These are phyloP conservation scores for Limtongia smithiae DNA, from an alignment of 805 yeast species.

Conservation along the genomic window DNA sequence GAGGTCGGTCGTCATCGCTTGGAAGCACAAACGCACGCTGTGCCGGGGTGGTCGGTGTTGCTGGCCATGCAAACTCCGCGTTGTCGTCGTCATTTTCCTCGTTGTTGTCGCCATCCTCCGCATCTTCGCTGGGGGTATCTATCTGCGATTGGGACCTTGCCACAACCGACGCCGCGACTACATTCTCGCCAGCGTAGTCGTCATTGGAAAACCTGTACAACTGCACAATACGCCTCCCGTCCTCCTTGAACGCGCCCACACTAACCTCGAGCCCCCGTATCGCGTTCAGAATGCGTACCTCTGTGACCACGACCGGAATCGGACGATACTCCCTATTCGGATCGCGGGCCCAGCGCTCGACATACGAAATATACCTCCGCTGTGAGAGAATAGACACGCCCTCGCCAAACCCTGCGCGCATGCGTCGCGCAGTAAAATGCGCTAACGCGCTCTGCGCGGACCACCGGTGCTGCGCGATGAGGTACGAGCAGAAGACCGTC, in stretches of 20 bases:
- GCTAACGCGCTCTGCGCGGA: slow-evolving; percentile 48
- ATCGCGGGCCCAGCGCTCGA: slow-evolving; percentile 38
- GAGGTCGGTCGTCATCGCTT: neutral
- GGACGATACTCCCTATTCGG: slow-evolving; percentile 26
- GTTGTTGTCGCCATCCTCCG: neutral
- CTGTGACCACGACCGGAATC: slow-evolving; percentile 25
- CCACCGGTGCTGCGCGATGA: slow-evolving; percentile 50
- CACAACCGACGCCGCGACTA: neutral
- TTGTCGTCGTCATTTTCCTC: neutral
- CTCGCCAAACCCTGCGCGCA: slow-evolving; percentile 51
- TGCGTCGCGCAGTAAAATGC: slow-evolving; percentile 54
- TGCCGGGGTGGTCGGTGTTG: too few species aligned
- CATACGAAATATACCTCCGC: slow-evolving; percentile 60
- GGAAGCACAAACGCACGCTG: neutral
- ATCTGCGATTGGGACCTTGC: neutral
- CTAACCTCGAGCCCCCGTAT: slow-evolving; percentile 29
- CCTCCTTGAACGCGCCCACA: slow-evolving; percentile 25
- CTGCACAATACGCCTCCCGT: slow-evolving; percentile 22
- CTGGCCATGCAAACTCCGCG: neutral
- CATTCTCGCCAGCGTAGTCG: slow-evolving; percentile 11
- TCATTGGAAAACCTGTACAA: slow-evolving; percentile 16
- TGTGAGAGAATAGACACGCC: slow-evolving; percentile 78
- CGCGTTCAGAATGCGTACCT: slow-evolving; percentile 25
- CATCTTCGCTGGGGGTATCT: neutral
- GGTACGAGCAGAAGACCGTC: slow-evolving; percentile 62